Conservation (phyloP, 2,329 filamentous ascomycete genomes). For the Pseudocercospora ulei region DNA sequence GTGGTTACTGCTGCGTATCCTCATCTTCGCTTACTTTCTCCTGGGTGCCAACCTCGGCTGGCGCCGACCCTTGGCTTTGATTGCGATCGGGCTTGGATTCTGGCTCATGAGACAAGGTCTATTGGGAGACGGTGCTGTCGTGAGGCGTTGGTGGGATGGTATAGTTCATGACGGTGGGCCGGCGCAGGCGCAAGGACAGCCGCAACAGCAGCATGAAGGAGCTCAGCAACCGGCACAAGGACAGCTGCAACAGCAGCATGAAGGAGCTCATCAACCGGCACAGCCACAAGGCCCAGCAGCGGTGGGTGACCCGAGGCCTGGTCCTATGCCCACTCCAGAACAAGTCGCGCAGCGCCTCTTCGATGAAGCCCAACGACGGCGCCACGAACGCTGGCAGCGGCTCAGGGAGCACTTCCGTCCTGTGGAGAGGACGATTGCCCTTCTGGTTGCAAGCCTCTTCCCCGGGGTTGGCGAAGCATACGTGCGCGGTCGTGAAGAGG, state of each 20-base stretch:
- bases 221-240: constrained; percentile 8
- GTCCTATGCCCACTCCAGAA: constrained; percentile 36
- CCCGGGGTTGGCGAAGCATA: constrained; percentile 54
- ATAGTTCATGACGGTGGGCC: constrained; percentile 32
- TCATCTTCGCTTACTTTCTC: constrained; percentile 52
- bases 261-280: constrained; percentile 11
- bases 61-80: constrained; percentile 38
- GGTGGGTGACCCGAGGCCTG: constrained; percentile 11
- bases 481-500: constrained; percentile 46
- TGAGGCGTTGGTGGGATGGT: constrained; percentile 41
- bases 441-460: constrained; percentile 54
- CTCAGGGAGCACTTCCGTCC: constrained; percentile 37
- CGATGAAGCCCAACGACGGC: constrained; percentile 22
- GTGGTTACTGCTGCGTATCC: constrained; percentile 52
- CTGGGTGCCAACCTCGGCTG: constrained; percentile 41
- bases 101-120: constrained; percentile 39
- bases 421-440: constrained; percentile 48
- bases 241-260: constrained; percentile 10
- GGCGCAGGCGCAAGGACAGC: constrained; percentile 8
- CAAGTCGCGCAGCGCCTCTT: constrained; percentile 38
- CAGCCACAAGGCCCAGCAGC: not conserved
- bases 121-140: constrained; percentile 34
- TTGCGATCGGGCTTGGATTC: constrained; percentile 36
- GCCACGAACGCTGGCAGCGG: constrained; percentile 24
- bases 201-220: constrained; percentile 8